Evolutionary conservation across 768 basidiomycete species (phyloP).

Genomic region (Podaxis pistillaris): DNA sequence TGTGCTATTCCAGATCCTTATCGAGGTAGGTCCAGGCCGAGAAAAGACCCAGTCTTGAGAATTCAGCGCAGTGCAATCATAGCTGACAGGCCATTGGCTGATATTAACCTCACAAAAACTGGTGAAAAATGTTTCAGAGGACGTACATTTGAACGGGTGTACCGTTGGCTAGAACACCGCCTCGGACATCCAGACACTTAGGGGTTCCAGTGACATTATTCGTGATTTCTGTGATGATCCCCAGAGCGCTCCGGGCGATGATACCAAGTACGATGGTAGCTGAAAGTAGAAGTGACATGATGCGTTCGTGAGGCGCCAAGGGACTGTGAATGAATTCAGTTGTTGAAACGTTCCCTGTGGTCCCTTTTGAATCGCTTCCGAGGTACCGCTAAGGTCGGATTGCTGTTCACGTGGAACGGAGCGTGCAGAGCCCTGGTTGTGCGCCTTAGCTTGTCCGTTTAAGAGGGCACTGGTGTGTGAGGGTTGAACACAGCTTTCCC

Average conservation of each 20-base stretch:
- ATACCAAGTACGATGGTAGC: background rate
- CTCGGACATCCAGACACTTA: constrained; percentile 30
- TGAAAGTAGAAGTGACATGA: background rate
- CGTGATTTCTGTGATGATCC: constrained; percentile 1
- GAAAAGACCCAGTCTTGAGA: constrained; percentile 33
- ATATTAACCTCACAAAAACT: background rate
- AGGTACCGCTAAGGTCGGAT: no score
- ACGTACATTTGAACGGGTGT: constrained; percentile 28
- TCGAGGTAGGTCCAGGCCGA: constrained; percentile 17
- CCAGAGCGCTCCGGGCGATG: background rate
- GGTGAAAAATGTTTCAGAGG: background rate
- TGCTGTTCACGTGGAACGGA: no score
- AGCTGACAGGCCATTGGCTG: constrained; percentile 20
- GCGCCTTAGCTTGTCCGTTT: no score
- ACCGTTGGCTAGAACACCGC: constrained; percentile 24
- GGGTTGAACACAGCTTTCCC: no score
- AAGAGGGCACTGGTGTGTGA: no score
- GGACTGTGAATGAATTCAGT: background rate
- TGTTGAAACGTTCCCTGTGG: no score
- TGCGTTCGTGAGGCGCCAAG: background rate
- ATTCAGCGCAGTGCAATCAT: constrained; percentile 32
- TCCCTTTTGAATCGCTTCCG: no score
- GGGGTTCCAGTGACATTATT: background rate
- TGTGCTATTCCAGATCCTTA: constrained; percentile 7
- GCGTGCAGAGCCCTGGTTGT: no score